phyloP scores from a whole-genome alignment of 1,139 yeast species.

The Yamadazyma membranifaciens region DNA sequence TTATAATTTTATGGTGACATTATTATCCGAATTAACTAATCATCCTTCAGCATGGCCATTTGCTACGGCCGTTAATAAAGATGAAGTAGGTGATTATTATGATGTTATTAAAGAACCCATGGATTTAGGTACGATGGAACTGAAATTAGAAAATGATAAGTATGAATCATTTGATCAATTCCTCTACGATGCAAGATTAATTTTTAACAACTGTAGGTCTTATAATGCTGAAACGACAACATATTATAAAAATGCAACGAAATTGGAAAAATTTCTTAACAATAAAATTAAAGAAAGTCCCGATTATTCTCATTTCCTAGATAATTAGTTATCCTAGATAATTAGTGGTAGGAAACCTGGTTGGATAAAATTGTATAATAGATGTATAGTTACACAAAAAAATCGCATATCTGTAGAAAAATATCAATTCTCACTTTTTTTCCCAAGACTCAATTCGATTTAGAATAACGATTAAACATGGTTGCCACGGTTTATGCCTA shows the following conservation, averaged over 20 bases:
- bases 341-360: too few species aligned
- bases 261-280: slow-evolving; percentile 84
- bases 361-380: slow-evolving; percentile 2
- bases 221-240: slow-evolving; percentile 90
- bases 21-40: slow-evolving; percentile 83
- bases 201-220: slow-evolving; percentile 86
- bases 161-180: slow-evolving; percentile 91
- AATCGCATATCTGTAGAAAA: not conserved
- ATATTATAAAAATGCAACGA: slow-evolving; percentile 85
- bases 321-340: too few species aligned
- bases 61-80: slow-evolving; percentile 85
- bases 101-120: slow-evolving; percentile 98
- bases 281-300: slow-evolving; percentile 80
- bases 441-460: not conserved
- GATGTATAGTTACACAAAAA: not conserved
- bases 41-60: slow-evolving; percentile 99
- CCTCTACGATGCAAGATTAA: slow-evolving; percentile 79
- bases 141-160: slow-evolving; percentile 85
- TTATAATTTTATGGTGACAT: slow-evolving; percentile 87
- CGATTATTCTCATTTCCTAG: slow-evolving; percentile 54
- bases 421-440: not conserved
- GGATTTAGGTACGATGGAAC: slow-evolving; percentile 96
- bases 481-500: slow-evolving; percentile 49
- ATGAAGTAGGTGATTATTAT: slow-evolving; percentile 95
- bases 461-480: slow-evolving; percentile 15